Evolutionary conservation across 495 filamentous ascomycete species (phyloP), one percentile per base, ranked within the genome.

Genomic region (Lentithecium fluviatile): DNA sequence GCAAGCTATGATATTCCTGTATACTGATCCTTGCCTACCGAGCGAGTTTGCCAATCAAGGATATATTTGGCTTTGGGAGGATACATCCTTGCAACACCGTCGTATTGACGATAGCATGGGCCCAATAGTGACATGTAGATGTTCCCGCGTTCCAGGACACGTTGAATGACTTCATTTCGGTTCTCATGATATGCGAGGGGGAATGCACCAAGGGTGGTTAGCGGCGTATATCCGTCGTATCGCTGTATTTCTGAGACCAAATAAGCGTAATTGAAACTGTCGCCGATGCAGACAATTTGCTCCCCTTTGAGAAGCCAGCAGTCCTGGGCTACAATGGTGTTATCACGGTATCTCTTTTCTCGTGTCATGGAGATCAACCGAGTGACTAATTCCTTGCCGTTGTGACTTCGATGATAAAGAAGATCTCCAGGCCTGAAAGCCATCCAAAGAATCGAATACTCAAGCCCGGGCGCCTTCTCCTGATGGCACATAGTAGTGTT

Each of bases 371-470:
- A 43, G 3, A 43, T 15, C 13, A 43, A 43, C 13, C 40, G 13
- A 20, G 15, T 6, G 4, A 43, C 15, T 3, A 13, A 6, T 43
- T 43, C 4, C 13, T 3, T n/a, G 13, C 40, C 40, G 3, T 43
- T 43, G 4, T 20, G 13, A 3, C 15, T 3, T 6, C 40, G 13
- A 25, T 36, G 43, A 42, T 34, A 42, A 5, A 63, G 8, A 15
- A 70, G 63, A 5, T 58, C 47, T 12, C 62, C 52, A 15, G 68
- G 68, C 45, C 45, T 55, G 50, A 60, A 67, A 19, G 67, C 63
- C n/a, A 52, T 64, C 64, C 68, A 70, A 11, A 70, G 29, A 2
- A 34, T 52, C 26, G 17, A 15, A 6, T 10, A 52, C 13, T 52
- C 49, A 15, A 52, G 49, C 17, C 21, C 5, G 12, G 21, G 49